Evolutionary conservation across 306 rosid genomes (phyloP).

Genomic region (Castanea sativa): DNA sequence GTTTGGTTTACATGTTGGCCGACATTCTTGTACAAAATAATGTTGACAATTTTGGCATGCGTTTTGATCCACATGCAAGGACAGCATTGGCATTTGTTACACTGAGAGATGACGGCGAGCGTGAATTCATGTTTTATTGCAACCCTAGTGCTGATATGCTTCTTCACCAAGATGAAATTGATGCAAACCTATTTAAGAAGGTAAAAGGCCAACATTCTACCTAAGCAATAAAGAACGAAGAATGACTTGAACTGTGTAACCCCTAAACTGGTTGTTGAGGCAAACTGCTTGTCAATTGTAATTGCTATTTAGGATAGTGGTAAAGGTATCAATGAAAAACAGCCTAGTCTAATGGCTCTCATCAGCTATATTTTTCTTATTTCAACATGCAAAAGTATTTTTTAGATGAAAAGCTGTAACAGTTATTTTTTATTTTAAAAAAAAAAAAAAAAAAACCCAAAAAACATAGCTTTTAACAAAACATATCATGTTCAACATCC

Average conservation of each 20-base stretch:
- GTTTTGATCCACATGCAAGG: conserved; percentile 27
- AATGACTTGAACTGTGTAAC: not conserved
- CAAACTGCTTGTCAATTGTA: too few relatives aligned
- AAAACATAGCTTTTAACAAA: not conserved
- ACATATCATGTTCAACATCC: not conserved
- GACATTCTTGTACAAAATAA: conserved; percentile 39
- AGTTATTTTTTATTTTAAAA: not conserved
- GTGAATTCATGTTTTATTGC: conserved; percentile 29
- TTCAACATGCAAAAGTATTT: not conserved
- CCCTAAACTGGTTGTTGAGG: not conserved
- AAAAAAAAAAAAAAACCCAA: not conserved
- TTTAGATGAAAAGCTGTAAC: not conserved
- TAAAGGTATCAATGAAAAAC: not conserved
- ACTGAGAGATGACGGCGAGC: conserved; percentile 21
- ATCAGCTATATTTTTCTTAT: not conserved
- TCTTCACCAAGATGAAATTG: conserved; percentile 25
- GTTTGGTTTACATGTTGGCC: conserved; percentile 29
- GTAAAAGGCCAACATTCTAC: conserved; percentile 4
- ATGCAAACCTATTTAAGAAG: conserved; percentile 21
- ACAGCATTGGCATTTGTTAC: conserved; percentile 33
- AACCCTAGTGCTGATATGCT: conserved; percentile 42
- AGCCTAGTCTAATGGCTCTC: not conserved
- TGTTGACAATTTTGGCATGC: conserved; percentile 35
- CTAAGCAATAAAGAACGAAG: too few relatives aligned
- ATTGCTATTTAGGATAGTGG: not conserved